These are phyloP conservation scores for Saitozyma podzolica DNA, from an alignment of 768 basidiomycete genomes.

Conservation along the genomic window DNA sequence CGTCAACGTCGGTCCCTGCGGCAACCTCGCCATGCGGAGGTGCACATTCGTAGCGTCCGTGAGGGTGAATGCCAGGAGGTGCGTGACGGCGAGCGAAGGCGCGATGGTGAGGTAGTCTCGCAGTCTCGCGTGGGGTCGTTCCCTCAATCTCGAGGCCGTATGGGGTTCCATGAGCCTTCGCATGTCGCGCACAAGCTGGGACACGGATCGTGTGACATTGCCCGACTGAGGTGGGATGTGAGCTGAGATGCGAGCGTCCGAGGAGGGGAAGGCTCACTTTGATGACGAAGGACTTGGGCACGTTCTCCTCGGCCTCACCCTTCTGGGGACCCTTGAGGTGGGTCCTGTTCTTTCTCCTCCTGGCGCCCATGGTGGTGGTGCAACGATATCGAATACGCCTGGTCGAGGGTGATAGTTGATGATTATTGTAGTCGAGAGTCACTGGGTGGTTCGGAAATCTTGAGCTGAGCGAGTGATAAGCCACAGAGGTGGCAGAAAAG, in stretches of 20 bases:
- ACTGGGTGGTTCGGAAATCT: neutral
- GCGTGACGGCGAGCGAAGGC: conserved; percentile 84
- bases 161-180: conserved; percentile 98
- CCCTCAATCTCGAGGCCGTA: conserved; percentile 91
- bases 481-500: too few species aligned
- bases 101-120: conserved; percentile 90
- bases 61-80: conserved; percentile 86
- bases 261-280: conserved; percentile 55
- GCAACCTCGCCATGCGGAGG: conserved; percentile 79
- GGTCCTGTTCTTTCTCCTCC: conserved; percentile 52
- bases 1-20: conserved; percentile 87
- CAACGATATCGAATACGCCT: neutral
- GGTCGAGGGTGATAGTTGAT: conserved; percentile 1
- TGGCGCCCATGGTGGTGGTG: conserved; percentile 30
- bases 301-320: conserved; percentile 48
- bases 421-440: neutral
- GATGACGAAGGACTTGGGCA: conserved; percentile 91
- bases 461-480: neutral
- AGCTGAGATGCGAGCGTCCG: conserved; percentile 8
- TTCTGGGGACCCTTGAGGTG: conserved; percentile 46
- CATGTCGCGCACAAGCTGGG: conserved; percentile 87
- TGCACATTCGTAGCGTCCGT: conserved; percentile 65
- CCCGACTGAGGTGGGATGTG: conserved; percentile 61
- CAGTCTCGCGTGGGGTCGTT: conserved; percentile 75
- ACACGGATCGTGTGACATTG: conserved; percentile 78